Conservation (phyloP, 2,329 filamentous ascomycete genomes). For the Calonectria pauciramosa region DNA sequence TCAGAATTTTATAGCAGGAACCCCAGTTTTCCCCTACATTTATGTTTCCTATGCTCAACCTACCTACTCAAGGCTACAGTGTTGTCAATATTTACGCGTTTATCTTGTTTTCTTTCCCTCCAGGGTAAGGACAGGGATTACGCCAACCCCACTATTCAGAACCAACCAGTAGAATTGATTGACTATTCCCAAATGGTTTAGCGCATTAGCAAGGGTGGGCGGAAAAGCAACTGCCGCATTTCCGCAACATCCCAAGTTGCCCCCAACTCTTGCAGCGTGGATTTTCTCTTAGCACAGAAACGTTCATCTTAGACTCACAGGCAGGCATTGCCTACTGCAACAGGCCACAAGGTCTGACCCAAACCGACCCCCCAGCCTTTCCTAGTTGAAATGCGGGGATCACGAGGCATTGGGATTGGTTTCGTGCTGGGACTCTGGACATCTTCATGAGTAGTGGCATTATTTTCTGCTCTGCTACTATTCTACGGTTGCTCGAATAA, state of each 20-base stretch:
- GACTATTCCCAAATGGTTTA: neutral
- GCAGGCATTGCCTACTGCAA: neutral
- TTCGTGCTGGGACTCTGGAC: neutral
- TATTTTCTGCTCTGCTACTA: too few relatives aligned
- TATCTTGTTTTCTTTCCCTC: neutral
- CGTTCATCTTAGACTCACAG: neutral
- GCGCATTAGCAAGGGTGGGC: neutral
- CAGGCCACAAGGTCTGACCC: neutral
- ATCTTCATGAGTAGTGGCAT: too few relatives aligned
- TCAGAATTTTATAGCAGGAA: too few relatives aligned
- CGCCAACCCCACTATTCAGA: too few relatives aligned
- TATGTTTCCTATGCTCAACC: neutral
- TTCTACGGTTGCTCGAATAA: too few relatives aligned
- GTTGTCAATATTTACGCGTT: neutral
- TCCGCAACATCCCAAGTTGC: neutral
- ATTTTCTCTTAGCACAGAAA: neutral
- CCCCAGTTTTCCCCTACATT: neutral
- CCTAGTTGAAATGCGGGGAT: neutral
- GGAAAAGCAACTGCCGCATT: neutral
- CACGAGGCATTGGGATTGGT: neutral
- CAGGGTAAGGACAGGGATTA: neutral
- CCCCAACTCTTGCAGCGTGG: neutral
- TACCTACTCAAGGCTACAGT: neutral
- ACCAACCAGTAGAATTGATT: too few relatives aligned
- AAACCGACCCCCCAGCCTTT: neutral